Conservation (phyloP, 164 flowering plant species). For the Macadamia tetraphylla region DNA sequence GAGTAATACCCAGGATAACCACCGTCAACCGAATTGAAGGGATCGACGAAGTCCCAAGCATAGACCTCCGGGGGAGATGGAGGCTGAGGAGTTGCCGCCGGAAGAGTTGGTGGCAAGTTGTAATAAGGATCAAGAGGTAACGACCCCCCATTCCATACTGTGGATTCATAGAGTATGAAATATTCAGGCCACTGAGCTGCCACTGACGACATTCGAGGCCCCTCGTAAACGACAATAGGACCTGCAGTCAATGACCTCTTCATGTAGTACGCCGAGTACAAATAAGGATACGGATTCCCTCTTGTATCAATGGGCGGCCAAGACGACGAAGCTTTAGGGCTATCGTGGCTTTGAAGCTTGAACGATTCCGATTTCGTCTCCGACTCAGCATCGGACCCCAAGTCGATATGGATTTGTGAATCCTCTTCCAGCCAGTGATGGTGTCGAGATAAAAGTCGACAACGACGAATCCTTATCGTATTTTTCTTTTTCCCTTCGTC, state of each 20-base stretch:
- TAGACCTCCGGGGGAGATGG: conserved; percentile 72
- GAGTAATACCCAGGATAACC: conserved; percentile 30
- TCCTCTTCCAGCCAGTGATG: conserved; percentile 19
- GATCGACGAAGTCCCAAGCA: conserved; percentile 76
- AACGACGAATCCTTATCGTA: conserved; percentile 26
- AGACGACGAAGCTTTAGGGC: background rate
- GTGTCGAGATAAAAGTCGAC: conserved; percentile 34
- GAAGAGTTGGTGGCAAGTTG: conserved; percentile 16
- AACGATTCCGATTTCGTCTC: conserved; percentile 24
- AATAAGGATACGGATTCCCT: conserved; percentile 14
- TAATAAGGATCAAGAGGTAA: conserved; percentile 8
- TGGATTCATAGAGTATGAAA: conserved; percentile 26
- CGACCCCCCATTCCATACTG: conserved; percentile 31
- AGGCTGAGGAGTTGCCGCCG: conserved; percentile 36
- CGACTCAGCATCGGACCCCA: conserved; percentile 18
- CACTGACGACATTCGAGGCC: conserved; percentile 24
- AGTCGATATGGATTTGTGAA: conserved; percentile 47
- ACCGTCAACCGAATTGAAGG: conserved; percentile 43
- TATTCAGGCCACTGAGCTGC: conserved; percentile 25
- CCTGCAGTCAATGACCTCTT: conserved; percentile 40
- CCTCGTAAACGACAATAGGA: conserved; percentile 48
- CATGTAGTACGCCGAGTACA: conserved; percentile 42
- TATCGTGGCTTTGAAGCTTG: conserved; percentile 21
- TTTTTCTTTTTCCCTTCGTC: conserved; percentile 38
- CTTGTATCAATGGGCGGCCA: conserved; percentile 8